phyloP scores from a whole-genome alignment of 352 stramenopile species.

The Pilasporangium apinafurcum region DNA sequence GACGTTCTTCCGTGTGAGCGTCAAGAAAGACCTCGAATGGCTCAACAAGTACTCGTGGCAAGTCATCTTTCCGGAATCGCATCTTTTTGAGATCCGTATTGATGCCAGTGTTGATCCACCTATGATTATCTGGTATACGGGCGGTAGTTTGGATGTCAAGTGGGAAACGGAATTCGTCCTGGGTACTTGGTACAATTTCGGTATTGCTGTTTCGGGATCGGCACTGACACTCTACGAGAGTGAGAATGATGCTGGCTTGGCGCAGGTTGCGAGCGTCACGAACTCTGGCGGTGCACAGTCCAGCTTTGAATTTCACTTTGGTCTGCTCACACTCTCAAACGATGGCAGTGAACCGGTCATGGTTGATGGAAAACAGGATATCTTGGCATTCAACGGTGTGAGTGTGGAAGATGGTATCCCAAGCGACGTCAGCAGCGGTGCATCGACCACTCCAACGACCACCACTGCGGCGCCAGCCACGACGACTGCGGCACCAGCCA shows the following conservation, averaged over 20 bases:
- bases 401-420: constrained; percentile 22
- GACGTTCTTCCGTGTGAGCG: constrained; percentile 30
- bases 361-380: constrained; percentile 34
- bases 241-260: constrained; percentile 29
- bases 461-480: neutral
- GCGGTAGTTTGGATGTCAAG: constrained; percentile 30
- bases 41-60: constrained; percentile 46
- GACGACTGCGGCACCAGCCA: neutral
- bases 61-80: constrained; percentile 52
- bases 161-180: constrained; percentile 45
- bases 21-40: constrained; percentile 40
- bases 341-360: constrained; percentile 45
- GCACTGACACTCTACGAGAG: constrained; percentile 50
- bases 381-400: constrained; percentile 65
- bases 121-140: constrained; percentile 51
- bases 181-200: constrained; percentile 67
- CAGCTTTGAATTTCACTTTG: constrained; percentile 61
- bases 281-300: constrained; percentile 13
- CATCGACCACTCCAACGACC: neutral
- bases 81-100: constrained; percentile 55
- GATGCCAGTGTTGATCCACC: constrained; percentile 39
- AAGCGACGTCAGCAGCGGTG: neutral
- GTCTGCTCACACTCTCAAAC: constrained; percentile 57
- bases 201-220: constrained; percentile 32
- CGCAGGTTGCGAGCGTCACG: constrained; percentile 29